Evolutionary conservation across 2,329 filamentous ascomycete species (phyloP), one percentile per base, ranked within the genome.

Genomic region (Allantophomopsis lycopodina): DNA sequence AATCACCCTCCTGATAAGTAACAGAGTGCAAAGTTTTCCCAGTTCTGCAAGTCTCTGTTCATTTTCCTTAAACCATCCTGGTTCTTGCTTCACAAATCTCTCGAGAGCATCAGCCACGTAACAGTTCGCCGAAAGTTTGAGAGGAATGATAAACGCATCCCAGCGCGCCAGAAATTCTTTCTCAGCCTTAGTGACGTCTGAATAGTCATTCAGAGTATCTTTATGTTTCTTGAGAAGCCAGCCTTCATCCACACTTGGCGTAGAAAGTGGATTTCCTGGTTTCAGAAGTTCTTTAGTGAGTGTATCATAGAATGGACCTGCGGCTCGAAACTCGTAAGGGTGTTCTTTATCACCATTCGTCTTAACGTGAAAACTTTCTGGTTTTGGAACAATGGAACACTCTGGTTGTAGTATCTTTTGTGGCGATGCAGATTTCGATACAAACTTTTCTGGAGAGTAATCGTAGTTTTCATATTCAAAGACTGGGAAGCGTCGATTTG

Each of bases 151-250:
- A 31, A 55, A 56, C 11, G 46, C 44, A 32, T 57, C 54, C 51
- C 52, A 57, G 7, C 40, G 36, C 18, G 45, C 47, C 13, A 54
- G 43, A 30, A 50, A 57, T 8, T 55, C 55, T 28, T 55, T 57
- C 35, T 56, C 53, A 18, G 47, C 46, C 2, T 41, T 37, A 7
- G 44, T 47, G 7, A 56, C 40, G 41, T 57, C 52, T 7, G 37
- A 46, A 37, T 46, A 54, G 28, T 55, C 52, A 18, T 50, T 48
- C 7, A 57, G 48, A 2, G 48, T 42, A 31, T 55, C 53, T 18
- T 47, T 44, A 23, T 52, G 48, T 34, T 51, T 53, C 12, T 50
- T 48, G 13, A 50, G 37, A 7, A 55, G 43, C 54, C 54, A 57
- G n/a, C 21, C 32, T 33, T 56, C 49, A 21, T 55, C 52, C 7